Conservation (phyloP, 257 asterid genomes). For the Petrea volubilis region DNA sequence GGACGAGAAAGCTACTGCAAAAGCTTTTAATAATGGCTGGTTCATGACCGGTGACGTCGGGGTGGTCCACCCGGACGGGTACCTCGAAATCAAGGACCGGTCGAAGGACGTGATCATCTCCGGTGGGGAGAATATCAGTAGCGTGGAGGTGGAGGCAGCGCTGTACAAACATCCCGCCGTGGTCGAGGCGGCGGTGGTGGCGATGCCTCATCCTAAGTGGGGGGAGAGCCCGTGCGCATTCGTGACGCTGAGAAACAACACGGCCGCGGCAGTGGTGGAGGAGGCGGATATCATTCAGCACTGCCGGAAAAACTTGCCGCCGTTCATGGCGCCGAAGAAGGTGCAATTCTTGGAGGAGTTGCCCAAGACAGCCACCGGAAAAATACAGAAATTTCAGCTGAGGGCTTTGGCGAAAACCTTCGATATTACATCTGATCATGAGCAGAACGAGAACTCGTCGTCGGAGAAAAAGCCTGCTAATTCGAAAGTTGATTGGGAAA, state of each 20-base stretch:
- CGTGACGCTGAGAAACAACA: slow-evolving; percentile 23
- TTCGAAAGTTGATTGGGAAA: slow-evolving; percentile 29
- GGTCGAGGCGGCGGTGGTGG: slow-evolving; percentile 85
- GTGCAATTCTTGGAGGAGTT: slow-evolving; percentile 56
- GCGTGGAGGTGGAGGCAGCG: slow-evolving; percentile 77
- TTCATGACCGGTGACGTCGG: slow-evolving; percentile 82
- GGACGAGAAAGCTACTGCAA: slow-evolving; percentile 48
- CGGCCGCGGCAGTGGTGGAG: background rate
- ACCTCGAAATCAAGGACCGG: slow-evolving; percentile 78
- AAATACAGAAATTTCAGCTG: slow-evolving; percentile 62
- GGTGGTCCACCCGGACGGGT: slow-evolving; percentile 84
- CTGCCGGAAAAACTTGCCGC: slow-evolving; percentile 62
- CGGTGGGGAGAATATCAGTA: slow-evolving; percentile 93
- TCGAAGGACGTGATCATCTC: slow-evolving; percentile 87
- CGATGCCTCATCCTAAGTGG: slow-evolving; percentile 89
- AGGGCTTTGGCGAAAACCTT: slow-evolving; percentile 59
- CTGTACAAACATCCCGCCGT: slow-evolving; percentile 53
- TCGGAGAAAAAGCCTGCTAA: slow-evolving; percentile 10
- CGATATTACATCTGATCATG: slow-evolving; percentile 18
- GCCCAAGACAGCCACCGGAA: slow-evolving; percentile 79
- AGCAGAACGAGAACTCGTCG: background rate
- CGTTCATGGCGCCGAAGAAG: slow-evolving; percentile 81
- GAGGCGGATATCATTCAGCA: slow-evolving; percentile 60
- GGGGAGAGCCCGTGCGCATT: slow-evolving; percentile 73
- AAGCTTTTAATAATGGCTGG: slow-evolving; percentile 74